phyloP scores from a whole-genome alignment of 2,329 filamentous ascomycete species.

The Colletotrichum sp. region DNA sequence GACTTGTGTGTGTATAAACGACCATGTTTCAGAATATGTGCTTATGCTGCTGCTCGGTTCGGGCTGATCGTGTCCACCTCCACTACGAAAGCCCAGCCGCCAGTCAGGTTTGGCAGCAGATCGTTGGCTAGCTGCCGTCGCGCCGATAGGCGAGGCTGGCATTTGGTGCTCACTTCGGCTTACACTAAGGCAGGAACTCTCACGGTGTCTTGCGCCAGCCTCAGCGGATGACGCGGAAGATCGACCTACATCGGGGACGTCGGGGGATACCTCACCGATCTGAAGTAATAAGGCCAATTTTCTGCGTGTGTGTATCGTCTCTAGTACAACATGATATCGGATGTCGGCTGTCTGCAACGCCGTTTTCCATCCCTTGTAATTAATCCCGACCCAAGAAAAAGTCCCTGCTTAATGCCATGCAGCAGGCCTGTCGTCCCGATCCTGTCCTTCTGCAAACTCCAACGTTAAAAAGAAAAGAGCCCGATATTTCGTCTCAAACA shows the following conservation, averaged over 20 bases:
- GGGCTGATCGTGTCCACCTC: slow-evolving; percentile 7
- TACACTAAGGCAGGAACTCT: slow-evolving; percentile 12
- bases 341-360: slow-evolving; percentile 16
- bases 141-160: slow-evolving; percentile 9
- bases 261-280: not conserved
- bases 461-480: slow-evolving; percentile 12
- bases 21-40: slow-evolving; percentile 17
- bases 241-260: not conserved
- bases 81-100: not conserved
- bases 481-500: slow-evolving; percentile 17
- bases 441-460: slow-evolving; percentile 17
- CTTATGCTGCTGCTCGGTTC: slow-evolving; percentile 16
- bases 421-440: slow-evolving; percentile 8
- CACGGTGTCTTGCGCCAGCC: slow-evolving; percentile 1
- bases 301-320: slow-evolving; percentile 8
- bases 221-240: slow-evolving; percentile 16
- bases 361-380: slow-evolving; percentile 7
- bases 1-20: not conserved
- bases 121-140: not conserved
- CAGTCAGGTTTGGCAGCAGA: not conserved
- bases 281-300: not conserved
- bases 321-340: slow-evolving; percentile 11
- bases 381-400: slow-evolving; percentile 11
- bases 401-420: slow-evolving; percentile 10
- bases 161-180: not conserved